Percentiles rank a stretch among this genome's conserved stretches.
Evolutionary conservation across 1,139 yeast genomes (phyloP).

Genomic region (Hanseniaspora sp.): DNA sequence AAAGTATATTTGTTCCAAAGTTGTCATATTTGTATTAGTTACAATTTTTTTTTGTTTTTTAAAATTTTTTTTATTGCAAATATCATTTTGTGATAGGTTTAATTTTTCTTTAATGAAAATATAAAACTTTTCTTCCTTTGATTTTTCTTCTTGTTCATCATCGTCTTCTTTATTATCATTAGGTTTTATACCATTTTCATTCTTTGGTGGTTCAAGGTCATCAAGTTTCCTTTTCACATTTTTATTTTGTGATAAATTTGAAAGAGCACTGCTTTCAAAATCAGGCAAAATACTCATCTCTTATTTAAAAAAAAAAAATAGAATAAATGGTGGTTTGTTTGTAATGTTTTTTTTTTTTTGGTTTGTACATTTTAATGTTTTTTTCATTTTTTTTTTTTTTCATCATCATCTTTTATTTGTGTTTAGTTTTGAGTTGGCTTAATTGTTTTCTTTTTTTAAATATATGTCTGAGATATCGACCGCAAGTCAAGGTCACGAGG

Average conservation of each 20-base stretch:
- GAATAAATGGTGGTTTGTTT: neutral
- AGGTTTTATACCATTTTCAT: neutral
- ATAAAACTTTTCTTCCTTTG: neutral
- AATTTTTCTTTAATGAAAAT: neutral
- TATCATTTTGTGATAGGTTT: neutral
- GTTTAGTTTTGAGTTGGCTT: too few species aligned
- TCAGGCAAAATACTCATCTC: conserved; percentile 10
- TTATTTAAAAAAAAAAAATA: neutral
- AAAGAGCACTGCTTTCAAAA: conserved; percentile 6
- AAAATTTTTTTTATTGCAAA: neutral
- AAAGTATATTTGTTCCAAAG: conserved; percentile 7
- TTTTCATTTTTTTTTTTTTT: too few species aligned
- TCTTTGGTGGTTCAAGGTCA: neutral
- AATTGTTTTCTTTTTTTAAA: too few species aligned
- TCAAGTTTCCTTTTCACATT: neutral
- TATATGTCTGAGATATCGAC: too few species aligned
- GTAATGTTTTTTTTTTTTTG: neutral
- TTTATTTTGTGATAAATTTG: neutral
- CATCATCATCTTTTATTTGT: too few species aligned
- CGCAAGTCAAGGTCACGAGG: too few species aligned
- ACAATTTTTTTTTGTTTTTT: neutral
- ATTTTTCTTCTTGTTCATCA: neutral
- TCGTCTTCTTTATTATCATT: neutral
- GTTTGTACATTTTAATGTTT: too few species aligned
- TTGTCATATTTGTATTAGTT: conserved; percentile 1